phyloP scores from a whole-genome alignment of 176 grass and related monocot species.

The Oryza coarctata region DNA sequence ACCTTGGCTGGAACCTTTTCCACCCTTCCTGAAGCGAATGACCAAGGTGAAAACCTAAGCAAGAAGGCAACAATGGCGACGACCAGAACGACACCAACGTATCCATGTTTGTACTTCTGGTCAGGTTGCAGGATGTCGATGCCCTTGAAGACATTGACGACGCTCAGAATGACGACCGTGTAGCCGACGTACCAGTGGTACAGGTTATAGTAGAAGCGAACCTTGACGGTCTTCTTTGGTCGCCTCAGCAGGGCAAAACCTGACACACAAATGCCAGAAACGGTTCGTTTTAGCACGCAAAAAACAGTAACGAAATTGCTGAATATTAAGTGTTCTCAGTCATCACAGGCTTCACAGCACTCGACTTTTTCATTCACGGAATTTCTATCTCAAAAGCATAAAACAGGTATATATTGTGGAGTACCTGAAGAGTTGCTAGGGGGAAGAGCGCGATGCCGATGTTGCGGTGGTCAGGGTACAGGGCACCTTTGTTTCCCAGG shows the following conservation, averaged over 20 bases:
- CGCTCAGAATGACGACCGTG: slow-evolving; percentile 13
- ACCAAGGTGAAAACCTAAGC: neutral
- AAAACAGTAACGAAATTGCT: neutral
- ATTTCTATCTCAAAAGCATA: no score
- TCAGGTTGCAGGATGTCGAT: no score
- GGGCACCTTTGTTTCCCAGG: no score
- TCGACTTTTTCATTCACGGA: no score
- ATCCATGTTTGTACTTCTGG: no score
- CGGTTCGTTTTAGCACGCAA: neutral
- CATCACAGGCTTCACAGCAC: neutral
- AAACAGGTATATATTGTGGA: neutral
- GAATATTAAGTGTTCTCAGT: neutral
- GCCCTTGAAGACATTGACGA: slow-evolving; percentile 19
- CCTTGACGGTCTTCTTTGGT: slow-evolving; percentile 22
- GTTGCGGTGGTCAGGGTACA: no score
- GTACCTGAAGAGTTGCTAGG: slow-evolving; percentile 17
- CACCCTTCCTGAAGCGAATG: slow-evolving; percentile 17
- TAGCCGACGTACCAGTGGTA: slow-evolving; percentile 18
- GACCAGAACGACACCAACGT: no score
- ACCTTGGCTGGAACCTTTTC: neutral
- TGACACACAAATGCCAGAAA: neutral
- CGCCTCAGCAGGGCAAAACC: slow-evolving; percentile 14
- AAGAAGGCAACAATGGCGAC: no score
- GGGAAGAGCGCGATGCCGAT: neutral
- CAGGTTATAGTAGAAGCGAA: slow-evolving; percentile 22